Evolutionary conservation across 805 yeast species (phyloP).

Genomic region (Metahyphopichia silvanorum): DNA sequence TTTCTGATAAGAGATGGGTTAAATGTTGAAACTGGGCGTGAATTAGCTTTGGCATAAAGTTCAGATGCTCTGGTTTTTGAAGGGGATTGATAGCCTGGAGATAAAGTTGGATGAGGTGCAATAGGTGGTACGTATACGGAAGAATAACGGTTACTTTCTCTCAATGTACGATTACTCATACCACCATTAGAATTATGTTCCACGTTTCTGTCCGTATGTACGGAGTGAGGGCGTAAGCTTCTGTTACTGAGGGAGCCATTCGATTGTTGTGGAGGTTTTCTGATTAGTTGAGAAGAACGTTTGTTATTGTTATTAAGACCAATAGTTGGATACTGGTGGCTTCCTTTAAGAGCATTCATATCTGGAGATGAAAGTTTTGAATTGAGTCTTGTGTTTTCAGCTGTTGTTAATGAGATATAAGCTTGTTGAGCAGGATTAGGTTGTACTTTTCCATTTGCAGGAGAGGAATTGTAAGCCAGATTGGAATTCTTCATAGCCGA

Average conservation of each 20-base stretch:
- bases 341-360: slow-evolving; percentile 5
- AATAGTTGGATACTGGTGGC: background rate
- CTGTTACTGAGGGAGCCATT: slow-evolving; percentile 9
- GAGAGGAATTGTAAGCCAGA: slow-evolving; percentile 14
- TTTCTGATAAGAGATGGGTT: slow-evolving; percentile 39
- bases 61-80: slow-evolving; percentile 48
- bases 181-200: slow-evolving; percentile 7
- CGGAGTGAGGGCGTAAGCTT: slow-evolving; percentile 34
- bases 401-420: slow-evolving; percentile 67
- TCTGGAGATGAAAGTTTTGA: slow-evolving; percentile 50
- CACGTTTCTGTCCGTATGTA: slow-evolving; percentile 5
- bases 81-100: slow-evolving; percentile 36
- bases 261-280: slow-evolving; percentile 5
- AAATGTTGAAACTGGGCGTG: slow-evolving; percentile 36
- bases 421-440: slow-evolving; percentile 56
- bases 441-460: slow-evolving; percentile 8
- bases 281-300: slow-evolving; percentile 7
- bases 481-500: slow-evolving; percentile 48
- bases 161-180: slow-evolving; percentile 29
- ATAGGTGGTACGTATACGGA: slow-evolving; percentile 29
- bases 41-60: slow-evolving; percentile 49
- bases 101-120: slow-evolving; percentile 38
- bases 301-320: background rate
- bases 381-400: slow-evolving; percentile 74
- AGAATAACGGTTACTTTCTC: slow-evolving; percentile 23